Conservation (phyloP, 2,329 filamentous ascomycete species). For the Colletotrichum salicis region DNA sequence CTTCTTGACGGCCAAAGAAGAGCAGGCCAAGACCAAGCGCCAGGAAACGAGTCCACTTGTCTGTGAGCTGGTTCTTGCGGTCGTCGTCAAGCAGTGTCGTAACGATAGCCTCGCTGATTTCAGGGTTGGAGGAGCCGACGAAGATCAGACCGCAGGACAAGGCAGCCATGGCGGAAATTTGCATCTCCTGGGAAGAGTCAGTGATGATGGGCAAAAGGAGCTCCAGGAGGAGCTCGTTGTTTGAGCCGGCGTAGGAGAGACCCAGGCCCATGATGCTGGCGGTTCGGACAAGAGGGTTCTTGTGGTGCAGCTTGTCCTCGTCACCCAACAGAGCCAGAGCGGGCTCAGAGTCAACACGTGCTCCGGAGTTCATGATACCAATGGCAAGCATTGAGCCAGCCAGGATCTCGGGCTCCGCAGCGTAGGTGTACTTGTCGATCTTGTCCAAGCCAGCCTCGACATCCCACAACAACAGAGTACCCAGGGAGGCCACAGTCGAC, state of each 20-base stretch:
- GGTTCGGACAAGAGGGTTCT: constrained; percentile 80
- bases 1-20: constrained; percentile 96
- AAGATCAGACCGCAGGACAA: constrained; percentile 90
- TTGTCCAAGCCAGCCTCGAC: constrained; percentile 91
- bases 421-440: constrained; percentile 94
- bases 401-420: constrained; percentile 83
- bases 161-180: constrained; percentile 95
- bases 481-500: constrained; percentile 93
- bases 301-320: constrained; percentile 79
- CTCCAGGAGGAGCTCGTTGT: constrained; percentile 89
- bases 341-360: constrained; percentile 88
- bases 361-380: constrained; percentile 94
- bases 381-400: constrained; percentile 93
- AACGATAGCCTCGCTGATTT: constrained; percentile 91
- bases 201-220: constrained; percentile 86
- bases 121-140: constrained; percentile 90
- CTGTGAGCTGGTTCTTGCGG: constrained; percentile 87
- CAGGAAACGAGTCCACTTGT: constrained; percentile 99
- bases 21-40: constrained; percentile 91
- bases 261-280: constrained; percentile 96
- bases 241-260: constrained; percentile 92
- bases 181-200: constrained; percentile 89
- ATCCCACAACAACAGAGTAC: constrained; percentile 93
- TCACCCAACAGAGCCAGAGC: constrained; percentile 88
- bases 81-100: constrained; percentile 95